Evolutionary conservation across 1,284 basidiomycete genomes (phyloP), one percentile per base, ranked within the genome.

Genomic region (Ceratorhiza oryzae-sativae): DNA sequence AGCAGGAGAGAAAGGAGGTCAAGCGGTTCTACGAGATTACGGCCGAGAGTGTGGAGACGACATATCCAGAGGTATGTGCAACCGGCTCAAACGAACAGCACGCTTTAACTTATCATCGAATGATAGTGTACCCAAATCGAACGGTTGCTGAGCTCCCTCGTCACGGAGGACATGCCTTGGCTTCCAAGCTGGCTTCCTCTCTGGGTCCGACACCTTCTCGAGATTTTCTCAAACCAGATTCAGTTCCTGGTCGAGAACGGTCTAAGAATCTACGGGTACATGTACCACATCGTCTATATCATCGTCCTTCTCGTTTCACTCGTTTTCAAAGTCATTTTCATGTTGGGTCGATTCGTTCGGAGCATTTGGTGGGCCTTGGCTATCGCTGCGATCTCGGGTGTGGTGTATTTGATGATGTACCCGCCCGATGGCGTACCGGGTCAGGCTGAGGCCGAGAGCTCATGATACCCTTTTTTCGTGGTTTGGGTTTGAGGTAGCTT

Each of bases 131-230:
- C 67, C 27, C 53, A 59, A 41, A 70, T 70, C 41, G 67, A 70
- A 36, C 67, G 55, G 36, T 42, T 70, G 10, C 55, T 70, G 25
- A 30, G 55, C 32, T 70, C 67, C 18, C 53, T 70, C 30, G 67
- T 70, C 39, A 70, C 67, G 5, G 67, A 70, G 45, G 67, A 70
- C 39, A 70, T 70, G 67, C 67, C 67, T 9, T 70, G 67, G 67
- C 67, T 70, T 41, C 67, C 67, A 27, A 70, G 67, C 34, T 70
- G 67, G 67, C 67, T 70, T n/a, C 67, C 67, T n/a, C 55, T 59
- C 15, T 70, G 67, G 67, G 51, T 70, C 18, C 67, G 67, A 12
- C 67, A 70, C 32, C 42, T 70, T 8, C 67, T 70, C 55, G 67
- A 70, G 13, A 46, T 70, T 10, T 70, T 70, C 32, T 70, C 67